Evolutionary conservation across 2,329 filamentous ascomycete species (phyloP), one percentile per base, ranked within the genome.

Genomic region (Trichoderma semiorbis): DNA sequence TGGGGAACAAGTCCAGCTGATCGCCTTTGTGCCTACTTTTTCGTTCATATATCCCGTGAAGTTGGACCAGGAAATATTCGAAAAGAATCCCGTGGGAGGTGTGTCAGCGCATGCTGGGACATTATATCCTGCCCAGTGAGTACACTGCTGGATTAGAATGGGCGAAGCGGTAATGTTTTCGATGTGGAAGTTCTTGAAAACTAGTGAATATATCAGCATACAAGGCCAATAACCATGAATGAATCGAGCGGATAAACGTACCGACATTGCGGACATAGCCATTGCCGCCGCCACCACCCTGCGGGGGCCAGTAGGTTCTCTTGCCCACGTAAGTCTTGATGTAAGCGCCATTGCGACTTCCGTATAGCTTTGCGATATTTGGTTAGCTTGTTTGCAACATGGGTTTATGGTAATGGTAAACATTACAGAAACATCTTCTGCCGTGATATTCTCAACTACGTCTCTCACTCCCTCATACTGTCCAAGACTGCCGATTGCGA

Each of bases 391-490:
- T 30, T 66, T n/a, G 21, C 5, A 32, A 11, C 7, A n/a, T 39
- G 1, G 12, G 7, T 6, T 7, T n/a, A 24, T n/a, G 7, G 3
- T 11, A 14, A 3, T 50, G 8, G 7, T n/a, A 36, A 32, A 39
- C 30, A 36, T 18, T 57, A 67, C 64, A 28, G 64, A 57, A 32
- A 67, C 47, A 26, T 67, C 47, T 57, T 67, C 64, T 67, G 64
- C 64, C 8, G 64, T 67, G 21, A 67, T 67, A 11, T 67, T 67
- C 47, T 67, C 64, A 67, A 67, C 64, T 11, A 67, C 64, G 21
- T 67, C 64, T 16, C 64, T 50, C 7, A 67, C 64, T n/a, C 64
- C 64, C 50, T 67, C 64, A 57, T 67, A 67, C 21, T 67, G 64
- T 5, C 64, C 64, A 36, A 67, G 50, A 32, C 64, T 67, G 10